phyloP scores from a whole-genome alignment of 2,329 filamentous ascomycete species.

The Cordyceps cicadae region DNA sequence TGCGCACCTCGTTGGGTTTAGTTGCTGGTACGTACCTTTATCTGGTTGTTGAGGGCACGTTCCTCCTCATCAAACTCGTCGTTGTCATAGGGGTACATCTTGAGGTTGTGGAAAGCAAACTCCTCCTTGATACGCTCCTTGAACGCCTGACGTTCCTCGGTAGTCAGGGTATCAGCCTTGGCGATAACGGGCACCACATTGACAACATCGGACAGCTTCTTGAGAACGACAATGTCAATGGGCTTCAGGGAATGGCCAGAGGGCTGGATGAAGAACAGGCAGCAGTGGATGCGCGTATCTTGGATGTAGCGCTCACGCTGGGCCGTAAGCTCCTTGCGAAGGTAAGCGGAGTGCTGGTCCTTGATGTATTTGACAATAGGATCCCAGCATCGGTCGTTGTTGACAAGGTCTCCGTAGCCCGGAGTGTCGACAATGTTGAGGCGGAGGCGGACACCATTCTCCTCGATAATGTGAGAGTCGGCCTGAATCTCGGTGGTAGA shows the following conservation, averaged over 20 bases:
- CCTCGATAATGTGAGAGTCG: slow-evolving; percentile 97
- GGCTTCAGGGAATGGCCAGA: slow-evolving; percentile 97
- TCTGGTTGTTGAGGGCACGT: slow-evolving; percentile 83
- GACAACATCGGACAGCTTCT: slow-evolving; percentile 98
- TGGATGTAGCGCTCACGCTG: slow-evolving; percentile 99
- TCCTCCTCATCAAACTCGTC: slow-evolving; percentile 98
- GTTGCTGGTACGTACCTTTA: slow-evolving; percentile 63
- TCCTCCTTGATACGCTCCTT: slow-evolving; percentile 99
- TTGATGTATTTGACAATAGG: slow-evolving; percentile 99
- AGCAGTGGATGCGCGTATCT: slow-evolving; percentile 98
- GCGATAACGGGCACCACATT: slow-evolving; percentile 98
- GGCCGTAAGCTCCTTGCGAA: slow-evolving; percentile 97
- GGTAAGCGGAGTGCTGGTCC: slow-evolving; percentile 98
- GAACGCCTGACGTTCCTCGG: slow-evolving; percentile 92
- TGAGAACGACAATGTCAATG: slow-evolving; percentile 97
- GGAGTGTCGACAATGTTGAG: slow-evolving; percentile 99
- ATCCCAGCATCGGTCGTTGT: slow-evolving; percentile 99
- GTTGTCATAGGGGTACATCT: slow-evolving; percentile 99
- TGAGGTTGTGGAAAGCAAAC: slow-evolving; percentile 98
- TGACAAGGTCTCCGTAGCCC: slow-evolving; percentile 96
- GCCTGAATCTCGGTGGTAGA: slow-evolving; percentile 97
- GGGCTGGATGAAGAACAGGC: slow-evolving; percentile 98
- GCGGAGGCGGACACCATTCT: slow-evolving; percentile 94
- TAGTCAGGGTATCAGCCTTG: slow-evolving; percentile 91
- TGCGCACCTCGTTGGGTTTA: neutral